A percentile compares a stretch with the other conserved stretches of the same genome.
Conservation (phyloP, 768 basidiomycete species). For the Suillus spraguei region DNA sequence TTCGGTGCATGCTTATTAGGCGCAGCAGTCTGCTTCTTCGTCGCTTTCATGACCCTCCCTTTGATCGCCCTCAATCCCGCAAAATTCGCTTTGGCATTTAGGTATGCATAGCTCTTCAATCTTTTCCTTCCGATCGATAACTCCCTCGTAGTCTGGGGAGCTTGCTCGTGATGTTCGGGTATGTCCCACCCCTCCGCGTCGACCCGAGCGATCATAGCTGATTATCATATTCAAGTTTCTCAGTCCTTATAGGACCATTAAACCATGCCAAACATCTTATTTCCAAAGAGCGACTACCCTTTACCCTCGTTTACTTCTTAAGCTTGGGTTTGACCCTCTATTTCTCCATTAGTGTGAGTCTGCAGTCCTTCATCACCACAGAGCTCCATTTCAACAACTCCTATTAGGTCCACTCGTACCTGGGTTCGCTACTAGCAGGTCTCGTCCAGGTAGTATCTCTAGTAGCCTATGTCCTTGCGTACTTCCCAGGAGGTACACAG, state of each 20-base stretch:
- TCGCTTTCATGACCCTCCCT: constrained; percentile 82
- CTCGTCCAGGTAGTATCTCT: constrained; percentile 82
- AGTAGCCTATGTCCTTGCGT: constrained; percentile 87
- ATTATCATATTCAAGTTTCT: constrained; percentile 52
- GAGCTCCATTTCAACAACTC: constrained; percentile 5
- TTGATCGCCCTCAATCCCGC: constrained; percentile 73
- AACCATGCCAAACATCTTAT: constrained; percentile 90
- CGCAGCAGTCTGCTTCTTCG: constrained; percentile 91
- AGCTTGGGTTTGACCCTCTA: constrained; percentile 88
- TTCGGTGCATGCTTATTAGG: constrained; percentile 90
- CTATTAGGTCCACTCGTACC: constrained; percentile 72
- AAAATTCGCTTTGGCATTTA: constrained; percentile 92
- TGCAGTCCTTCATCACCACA: constrained; percentile 8
- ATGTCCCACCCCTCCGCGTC: constrained; percentile 25
- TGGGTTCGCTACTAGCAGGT: constrained; percentile 84
- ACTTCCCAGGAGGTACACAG: constrained; percentile 90
- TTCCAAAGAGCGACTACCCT: constrained; percentile 82
- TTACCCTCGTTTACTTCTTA: constrained; percentile 79
- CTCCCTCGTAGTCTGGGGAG: constrained; percentile 68
- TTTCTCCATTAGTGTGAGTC: constrained; percentile 84
- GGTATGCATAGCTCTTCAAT: constrained; percentile 39
- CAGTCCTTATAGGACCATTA: constrained; percentile 85
- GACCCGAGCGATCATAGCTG: background rate
- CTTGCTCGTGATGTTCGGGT: constrained; percentile 96
- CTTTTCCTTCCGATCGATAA: background rate